phyloP scores from a whole-genome alignment of 2,329 filamentous ascomycete genomes.

The Pseudocercospora fijiensis region DNA sequence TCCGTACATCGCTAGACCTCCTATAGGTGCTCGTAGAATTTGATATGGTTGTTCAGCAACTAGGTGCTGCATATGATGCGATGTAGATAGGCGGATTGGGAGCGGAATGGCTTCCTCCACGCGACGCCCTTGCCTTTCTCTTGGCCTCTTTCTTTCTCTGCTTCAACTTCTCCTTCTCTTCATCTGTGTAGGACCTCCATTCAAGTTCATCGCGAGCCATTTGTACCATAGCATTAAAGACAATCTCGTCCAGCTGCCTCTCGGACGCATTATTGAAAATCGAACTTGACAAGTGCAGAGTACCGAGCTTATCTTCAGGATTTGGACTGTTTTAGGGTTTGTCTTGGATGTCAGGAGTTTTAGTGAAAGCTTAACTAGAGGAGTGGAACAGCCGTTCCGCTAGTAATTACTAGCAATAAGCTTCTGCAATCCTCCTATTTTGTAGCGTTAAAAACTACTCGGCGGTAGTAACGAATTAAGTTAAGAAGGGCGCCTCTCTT shows the following conservation, averaged over 20 bases:
- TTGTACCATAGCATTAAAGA: neutral
- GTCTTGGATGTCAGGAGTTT: too few relatives aligned
- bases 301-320: neutral
- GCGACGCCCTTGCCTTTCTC: neutral
- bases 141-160: neutral
- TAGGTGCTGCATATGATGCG: neutral
- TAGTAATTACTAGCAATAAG: too few relatives aligned
- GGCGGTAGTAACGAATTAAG: too few relatives aligned
- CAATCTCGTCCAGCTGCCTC: neutral
- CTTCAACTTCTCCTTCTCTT: neutral
- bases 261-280: neutral
- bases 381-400: too few relatives aligned
- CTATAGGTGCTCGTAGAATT: neutral
- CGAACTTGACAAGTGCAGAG: neutral
- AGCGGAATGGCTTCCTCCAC: neutral
- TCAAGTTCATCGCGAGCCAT: neutral
- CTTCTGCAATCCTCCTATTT: too few relatives aligned
- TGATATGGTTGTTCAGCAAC: neutral
- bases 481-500: too few relatives aligned
- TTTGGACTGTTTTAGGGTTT: neutral
- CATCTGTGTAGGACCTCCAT: neutral
- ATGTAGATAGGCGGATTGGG: neutral
- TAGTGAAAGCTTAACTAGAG: too few relatives aligned
- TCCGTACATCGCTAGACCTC: neutral
- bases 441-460: too few relatives aligned